Conservation (phyloP, 1,284 basidiomycete species). For the Neonothopanus nambi region DNA sequence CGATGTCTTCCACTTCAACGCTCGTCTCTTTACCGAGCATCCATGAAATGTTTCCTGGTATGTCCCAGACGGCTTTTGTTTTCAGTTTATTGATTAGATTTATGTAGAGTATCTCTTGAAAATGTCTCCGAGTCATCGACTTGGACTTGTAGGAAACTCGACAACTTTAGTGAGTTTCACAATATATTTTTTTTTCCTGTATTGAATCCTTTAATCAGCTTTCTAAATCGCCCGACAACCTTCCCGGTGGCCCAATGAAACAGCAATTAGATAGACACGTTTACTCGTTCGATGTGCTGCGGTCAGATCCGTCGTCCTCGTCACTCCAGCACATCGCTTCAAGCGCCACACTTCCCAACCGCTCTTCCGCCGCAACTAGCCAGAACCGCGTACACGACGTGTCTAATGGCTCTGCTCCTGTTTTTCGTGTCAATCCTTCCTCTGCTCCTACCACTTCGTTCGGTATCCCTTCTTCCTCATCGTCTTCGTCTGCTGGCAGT, state of each 20-base stretch:
- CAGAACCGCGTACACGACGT: conserved; percentile 23
- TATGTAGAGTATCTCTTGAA: conserved; percentile 29
- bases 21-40: conserved; percentile 50
- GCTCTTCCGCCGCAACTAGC: conserved; percentile 17
- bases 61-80: too few relatives aligned
- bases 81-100: conserved; percentile 2
- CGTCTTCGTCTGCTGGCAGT: neutral
- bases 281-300: conserved; percentile 42
- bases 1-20: conserved; percentile 16
- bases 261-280: too few relatives aligned
- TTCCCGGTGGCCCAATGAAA: too few relatives aligned
- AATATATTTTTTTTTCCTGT: neutral
- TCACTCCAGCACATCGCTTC: conserved; percentile 48
- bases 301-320: conserved; percentile 39
- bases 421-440: conserved; percentile 33
- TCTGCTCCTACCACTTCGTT: neutral
- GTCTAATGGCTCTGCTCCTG: conserved; percentile 33
- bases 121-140: conserved; percentile 5
- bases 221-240: conserved; percentile 4
- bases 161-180: neutral
- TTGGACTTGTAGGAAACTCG: neutral
- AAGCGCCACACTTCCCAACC: conserved; percentile 37
- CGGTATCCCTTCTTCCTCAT: neutral
- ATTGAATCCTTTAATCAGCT: neutral
- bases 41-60: conserved; percentile 59